phyloP scores from a whole-genome alignment of 441 rosid species.

The Arabidopsis lyrata region DNA sequence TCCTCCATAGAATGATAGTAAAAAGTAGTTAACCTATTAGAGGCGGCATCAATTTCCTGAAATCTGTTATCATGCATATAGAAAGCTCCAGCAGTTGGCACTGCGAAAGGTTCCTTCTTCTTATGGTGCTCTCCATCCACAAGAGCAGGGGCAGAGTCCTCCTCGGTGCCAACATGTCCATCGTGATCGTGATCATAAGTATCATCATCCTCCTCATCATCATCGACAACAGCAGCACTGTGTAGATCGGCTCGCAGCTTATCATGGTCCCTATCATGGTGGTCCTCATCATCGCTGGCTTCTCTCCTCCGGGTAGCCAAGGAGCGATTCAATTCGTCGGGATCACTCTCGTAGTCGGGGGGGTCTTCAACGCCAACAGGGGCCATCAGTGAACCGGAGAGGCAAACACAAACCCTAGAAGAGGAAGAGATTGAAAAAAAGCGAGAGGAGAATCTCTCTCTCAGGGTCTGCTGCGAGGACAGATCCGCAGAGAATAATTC shows the following conservation, averaged over 20 bases:
- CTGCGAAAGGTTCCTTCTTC: slow-evolving; percentile 84
- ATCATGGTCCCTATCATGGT: slow-evolving; percentile 37
- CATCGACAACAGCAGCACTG: slow-evolving; percentile 53
- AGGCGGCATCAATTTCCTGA: slow-evolving; percentile 67
- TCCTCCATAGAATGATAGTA: background rate
- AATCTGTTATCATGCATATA: slow-evolving; percentile 98
- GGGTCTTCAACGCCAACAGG: slow-evolving; percentile 57
- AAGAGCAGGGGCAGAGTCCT: slow-evolving; percentile 39
- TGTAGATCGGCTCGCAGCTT: slow-evolving; percentile 54
- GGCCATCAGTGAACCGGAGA: slow-evolving; percentile 38
- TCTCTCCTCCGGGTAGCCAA: slow-evolving; percentile 70
- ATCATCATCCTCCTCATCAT: slow-evolving; percentile 50
- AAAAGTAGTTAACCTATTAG: slow-evolving; percentile 44
- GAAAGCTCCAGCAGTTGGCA: slow-evolving; percentile 97
- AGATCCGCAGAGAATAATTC: no score
- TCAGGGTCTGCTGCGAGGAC: no score
- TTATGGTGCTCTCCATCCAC: slow-evolving; percentile 61
- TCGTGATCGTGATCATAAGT: slow-evolving; percentile 43
- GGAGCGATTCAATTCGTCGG: slow-evolving; percentile 73
- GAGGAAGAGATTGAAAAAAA: no score
- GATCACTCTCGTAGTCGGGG: slow-evolving; percentile 86
- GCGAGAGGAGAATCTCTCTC: no score
- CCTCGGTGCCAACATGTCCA: slow-evolving; percentile 41
- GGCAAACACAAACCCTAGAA: no score
- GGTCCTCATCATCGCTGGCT: slow-evolving; percentile 94